Evolutionary conservation across 805 yeast genomes (phyloP).

Genomic region (Suhomyces sp.): DNA sequence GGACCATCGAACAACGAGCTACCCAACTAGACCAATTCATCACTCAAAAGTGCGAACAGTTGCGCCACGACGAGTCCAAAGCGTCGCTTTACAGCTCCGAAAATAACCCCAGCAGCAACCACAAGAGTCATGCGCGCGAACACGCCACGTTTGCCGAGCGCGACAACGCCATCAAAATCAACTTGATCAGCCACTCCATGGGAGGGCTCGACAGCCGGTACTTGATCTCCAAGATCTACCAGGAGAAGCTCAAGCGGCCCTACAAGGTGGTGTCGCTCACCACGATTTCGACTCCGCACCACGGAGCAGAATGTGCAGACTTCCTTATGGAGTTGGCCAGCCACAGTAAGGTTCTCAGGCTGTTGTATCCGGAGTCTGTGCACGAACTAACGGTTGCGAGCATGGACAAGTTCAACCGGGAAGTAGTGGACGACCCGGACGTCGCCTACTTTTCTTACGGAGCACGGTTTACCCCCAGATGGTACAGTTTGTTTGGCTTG

Average conservation of each 20-base stretch:
- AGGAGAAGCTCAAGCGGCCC: conserved; percentile 21
- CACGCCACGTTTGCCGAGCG: conserved; percentile 9
- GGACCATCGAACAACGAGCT: conserved; percentile 70
- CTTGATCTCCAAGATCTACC: conserved; percentile 54
- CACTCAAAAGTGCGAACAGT: conserved; percentile 20
- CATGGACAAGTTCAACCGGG: conserved; percentile 52
- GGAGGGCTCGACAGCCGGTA: conserved; percentile 88
- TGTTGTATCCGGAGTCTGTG: conserved; percentile 38
- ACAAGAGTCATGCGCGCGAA: conserved; percentile 1
- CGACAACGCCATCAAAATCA: conserved; percentile 48
- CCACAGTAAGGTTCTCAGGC: conserved; percentile 13
- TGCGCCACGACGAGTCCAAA: conserved; percentile 11
- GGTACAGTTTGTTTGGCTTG: conserved; percentile 57
- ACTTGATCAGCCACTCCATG: conserved; percentile 87
- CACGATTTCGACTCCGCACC: conserved; percentile 86
- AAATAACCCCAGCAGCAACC: conserved; percentile 10
- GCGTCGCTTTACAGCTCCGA: conserved; percentile 7
- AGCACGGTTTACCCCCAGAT: conserved; percentile 61
- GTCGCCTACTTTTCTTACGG: conserved; percentile 85
- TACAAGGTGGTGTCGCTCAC: conserved; percentile 72
- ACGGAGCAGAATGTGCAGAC: conserved; percentile 82
- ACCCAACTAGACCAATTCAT: conserved; percentile 51
- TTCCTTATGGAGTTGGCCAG: conserved; percentile 42
- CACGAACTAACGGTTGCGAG: conserved; percentile 61
- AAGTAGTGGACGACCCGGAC: conserved; percentile 50